Base-by-base conservation (phyloP, 441 rosid genomes). In the Francoa sonchifolia region DNA sequence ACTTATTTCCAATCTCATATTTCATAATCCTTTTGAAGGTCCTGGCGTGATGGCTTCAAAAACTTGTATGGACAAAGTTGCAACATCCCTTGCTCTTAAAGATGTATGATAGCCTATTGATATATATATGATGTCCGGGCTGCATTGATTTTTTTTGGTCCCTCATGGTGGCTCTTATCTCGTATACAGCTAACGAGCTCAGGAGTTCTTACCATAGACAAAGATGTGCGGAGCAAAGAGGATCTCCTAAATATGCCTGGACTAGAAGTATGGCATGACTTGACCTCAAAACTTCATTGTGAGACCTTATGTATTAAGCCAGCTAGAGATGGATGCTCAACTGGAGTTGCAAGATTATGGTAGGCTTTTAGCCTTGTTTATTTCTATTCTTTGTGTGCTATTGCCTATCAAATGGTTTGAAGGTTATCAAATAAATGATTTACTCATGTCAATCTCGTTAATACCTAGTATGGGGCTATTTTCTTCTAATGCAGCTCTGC, bases 271-370 rank as follows among this genome's bases (percentile, higher is more conserved):
- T 89, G 98, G 98, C 53, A 61, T 65, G 72, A 66, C 17, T 58
- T 84, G 59, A 72, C 61, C 31, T 63, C 76, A 51, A 69, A 64
- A 75, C 77, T 89, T 61, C 80, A 56, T 47, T 73, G 89, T 60
- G 70, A 62, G 56, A 85, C 92, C 27, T 43, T 89, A 46, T 89
- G 98, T 54, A 70, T 89, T 38, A 89, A 89, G 62, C 98, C 98
- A 12, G 84, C 96, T 35, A 79, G 79, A 57, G 96, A 89, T 68
- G 98, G 98, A 38, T 85, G 98, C 69, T 89, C 98, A 31, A 82
- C 94, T 39, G 98, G 98, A 44, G 98, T 89, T 50, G 96, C 98
- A 50, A 77, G 95, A 72, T 59, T 89, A 52, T 72, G 94, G 98
- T 84, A 52, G 65, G 49, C 51, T 52, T 19, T 46, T 29, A 29